phyloP scores from a whole-genome alignment of 495 filamentous ascomycete genomes.

The Bathelium albidoporum region DNA sequence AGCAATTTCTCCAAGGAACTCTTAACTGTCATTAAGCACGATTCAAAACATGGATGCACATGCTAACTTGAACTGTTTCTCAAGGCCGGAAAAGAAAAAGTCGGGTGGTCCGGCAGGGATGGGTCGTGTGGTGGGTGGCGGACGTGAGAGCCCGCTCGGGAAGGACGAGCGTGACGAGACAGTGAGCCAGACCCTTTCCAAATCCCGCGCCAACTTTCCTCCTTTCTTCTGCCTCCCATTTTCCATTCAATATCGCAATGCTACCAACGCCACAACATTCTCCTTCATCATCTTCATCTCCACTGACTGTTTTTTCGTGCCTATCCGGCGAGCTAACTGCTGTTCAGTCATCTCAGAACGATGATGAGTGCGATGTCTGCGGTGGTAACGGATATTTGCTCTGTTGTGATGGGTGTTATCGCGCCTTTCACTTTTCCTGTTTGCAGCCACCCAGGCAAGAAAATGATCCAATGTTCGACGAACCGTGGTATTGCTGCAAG shows the following conservation, averaged over 20 bases:
- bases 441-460: constrained; percentile 65
- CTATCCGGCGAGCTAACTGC: constrained; percentile 17
- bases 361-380: constrained; percentile 79
- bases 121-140: constrained; percentile 26
- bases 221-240: constrained; percentile 9
- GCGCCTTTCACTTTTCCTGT: constrained; percentile 80
- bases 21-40: neutral
- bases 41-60: neutral
- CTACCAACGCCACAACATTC: constrained; percentile 7
- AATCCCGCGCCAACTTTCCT: constrained; percentile 14
- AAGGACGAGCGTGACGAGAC: constrained; percentile 31
- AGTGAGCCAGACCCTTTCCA: constrained; percentile 14
- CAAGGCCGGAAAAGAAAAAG: constrained; percentile 35
- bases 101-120: constrained; percentile 30
- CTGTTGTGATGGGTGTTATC: constrained; percentile 84
- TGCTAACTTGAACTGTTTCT: neutral
- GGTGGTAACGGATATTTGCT: constrained; percentile 70
- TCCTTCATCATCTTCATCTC: constrained; percentile 6
- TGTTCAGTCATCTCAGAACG: constrained; percentile 58
- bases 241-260: constrained; percentile 11
- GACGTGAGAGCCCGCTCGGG: constrained; percentile 28
- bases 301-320: constrained; percentile 9
- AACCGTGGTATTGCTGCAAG: constrained; percentile 72
- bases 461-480: constrained; percentile 52
- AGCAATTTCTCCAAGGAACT: neutral